phyloP scores from a whole-genome alignment of 352 stramenopile species.

The Globisporangium abappressorium region DNA sequence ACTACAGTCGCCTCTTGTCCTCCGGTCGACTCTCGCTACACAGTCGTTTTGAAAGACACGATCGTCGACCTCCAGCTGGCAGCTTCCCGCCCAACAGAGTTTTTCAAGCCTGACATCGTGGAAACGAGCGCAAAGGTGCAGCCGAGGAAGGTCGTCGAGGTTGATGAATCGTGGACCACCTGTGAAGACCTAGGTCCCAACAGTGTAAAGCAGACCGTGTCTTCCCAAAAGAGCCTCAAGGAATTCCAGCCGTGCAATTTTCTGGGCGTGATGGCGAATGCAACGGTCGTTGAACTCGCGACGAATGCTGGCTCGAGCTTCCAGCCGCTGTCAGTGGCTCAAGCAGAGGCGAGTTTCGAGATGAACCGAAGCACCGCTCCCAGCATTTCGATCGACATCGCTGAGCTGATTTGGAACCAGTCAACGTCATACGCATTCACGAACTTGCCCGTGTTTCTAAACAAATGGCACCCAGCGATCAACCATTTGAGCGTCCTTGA shows the following conservation, averaged over 20 bases:
- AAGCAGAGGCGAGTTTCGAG: constrained; percentile 49
- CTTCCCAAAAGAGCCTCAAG: constrained; percentile 30
- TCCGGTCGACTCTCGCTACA: constrained; percentile 20
- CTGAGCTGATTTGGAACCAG: constrained; percentile 33
- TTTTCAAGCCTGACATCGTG: constrained; percentile 45
- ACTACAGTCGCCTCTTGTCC: constrained; percentile 27
- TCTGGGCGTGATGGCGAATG: constrained; percentile 31
- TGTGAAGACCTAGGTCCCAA: constrained; percentile 26
- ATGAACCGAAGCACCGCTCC: constrained; percentile 34
- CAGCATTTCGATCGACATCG: constrained; percentile 36
- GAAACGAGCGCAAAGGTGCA: constrained; percentile 40
- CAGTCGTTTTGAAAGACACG: constrained; percentile 26
- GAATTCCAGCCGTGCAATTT: constrained; percentile 54
- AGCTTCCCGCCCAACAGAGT: constrained; percentile 43
- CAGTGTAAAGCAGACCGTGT: constrained; percentile 27
- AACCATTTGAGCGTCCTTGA: background rate
- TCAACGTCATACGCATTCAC: constrained; percentile 37
- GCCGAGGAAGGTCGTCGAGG: constrained; percentile 34
- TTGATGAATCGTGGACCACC: constrained; percentile 35
- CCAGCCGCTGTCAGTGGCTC: constrained; percentile 20
- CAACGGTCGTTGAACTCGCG: constrained; percentile 6
- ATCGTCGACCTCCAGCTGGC: constrained; percentile 35
- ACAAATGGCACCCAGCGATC: constrained; percentile 51
- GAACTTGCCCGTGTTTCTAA: constrained; percentile 29
- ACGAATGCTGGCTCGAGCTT: constrained; percentile 1